Conservation (phyloP, 345 rosid species). For the Salix purpurea region DNA sequence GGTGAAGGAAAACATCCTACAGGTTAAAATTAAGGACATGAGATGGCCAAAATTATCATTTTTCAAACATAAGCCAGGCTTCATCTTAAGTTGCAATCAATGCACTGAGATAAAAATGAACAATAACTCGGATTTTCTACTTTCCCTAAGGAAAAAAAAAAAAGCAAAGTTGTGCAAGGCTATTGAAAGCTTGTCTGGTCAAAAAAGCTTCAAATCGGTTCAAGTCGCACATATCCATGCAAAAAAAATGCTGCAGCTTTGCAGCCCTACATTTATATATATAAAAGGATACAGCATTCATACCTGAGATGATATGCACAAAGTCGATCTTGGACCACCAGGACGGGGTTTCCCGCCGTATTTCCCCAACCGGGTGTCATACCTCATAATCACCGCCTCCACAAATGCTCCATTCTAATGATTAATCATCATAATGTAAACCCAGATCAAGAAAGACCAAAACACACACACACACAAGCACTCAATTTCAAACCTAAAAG, state of each 20-base stretch:
- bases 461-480: background rate
- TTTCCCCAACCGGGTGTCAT: slow-evolving; percentile 79
- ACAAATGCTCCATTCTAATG: slow-evolving; percentile 76
- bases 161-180: no score
- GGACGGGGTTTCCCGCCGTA: slow-evolving; percentile 83
- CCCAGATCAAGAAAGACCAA: background rate
- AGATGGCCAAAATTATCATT: no score
- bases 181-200: background rate
- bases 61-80: no score
- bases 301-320: slow-evolving; percentile 96
- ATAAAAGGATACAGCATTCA: background rate
- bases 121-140: no score
- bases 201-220: background rate
- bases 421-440: background rate
- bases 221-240: background rate
- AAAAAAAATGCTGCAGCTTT: background rate
- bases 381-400: slow-evolving; percentile 94
- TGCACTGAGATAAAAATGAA: no score
- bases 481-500: background rate
- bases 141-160: no score
- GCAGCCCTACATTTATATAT: background rate
- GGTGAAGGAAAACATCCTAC: no score
- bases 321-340: slow-evolving; percentile 75
- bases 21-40: no score
- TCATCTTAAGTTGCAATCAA: no score